Base-by-base conservation (phyloP, 73 alveolate genomes). In the Stentor coeruleus region DNA sequence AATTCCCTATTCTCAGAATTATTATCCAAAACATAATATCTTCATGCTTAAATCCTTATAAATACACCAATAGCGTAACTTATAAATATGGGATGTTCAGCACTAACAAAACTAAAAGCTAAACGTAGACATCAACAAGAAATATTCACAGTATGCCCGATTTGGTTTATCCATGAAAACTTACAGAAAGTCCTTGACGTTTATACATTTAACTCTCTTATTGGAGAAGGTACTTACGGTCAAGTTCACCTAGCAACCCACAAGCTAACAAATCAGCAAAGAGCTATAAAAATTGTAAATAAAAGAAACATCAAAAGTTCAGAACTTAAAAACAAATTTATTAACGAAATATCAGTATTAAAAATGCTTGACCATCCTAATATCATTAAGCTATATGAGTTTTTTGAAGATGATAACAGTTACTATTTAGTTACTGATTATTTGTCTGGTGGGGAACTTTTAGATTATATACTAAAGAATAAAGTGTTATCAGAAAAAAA, bases 391-490 rank as follows among this genome's bases (percentile, higher is more conserved):
- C 90, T 93, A 86, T 93, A 89, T 87, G 98, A 93, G 82, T 93
- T 89, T 85, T 93, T 88, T 81, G 93, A 93, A 83, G 95, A 87
- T 82, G 98, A 91, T 86, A 93, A 91, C 82, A 75, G 93, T 38
- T 91, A 91, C 77, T 91, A 85, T 88, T 86, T 93, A 42, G 90
- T 93, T 3, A 88, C 96, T 58, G 98, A 93, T 85, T 88, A 88
- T 35, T 90, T 96, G 85, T 85, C 85, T 75, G 98, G 96, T 33
- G 97, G 98, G 40, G 97, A 93, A 77, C 87, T 93, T 59, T 93
- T 88, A 79, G 94, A 94, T 74, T 96, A 93, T 15, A 92, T 94
- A 42, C 77, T 87, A 28, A 59, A 81, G 39, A 90, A 93, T 81
- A 94, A 94, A 3, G 84, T 88, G 55, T 92, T 94, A 86, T 72